A percentile compares a stretch with the other conserved stretches of the same genome.
Evolutionary conservation across 2,329 filamentous ascomycete species (phyloP).

Genomic region (Ascosphaera aggregata): DNA sequence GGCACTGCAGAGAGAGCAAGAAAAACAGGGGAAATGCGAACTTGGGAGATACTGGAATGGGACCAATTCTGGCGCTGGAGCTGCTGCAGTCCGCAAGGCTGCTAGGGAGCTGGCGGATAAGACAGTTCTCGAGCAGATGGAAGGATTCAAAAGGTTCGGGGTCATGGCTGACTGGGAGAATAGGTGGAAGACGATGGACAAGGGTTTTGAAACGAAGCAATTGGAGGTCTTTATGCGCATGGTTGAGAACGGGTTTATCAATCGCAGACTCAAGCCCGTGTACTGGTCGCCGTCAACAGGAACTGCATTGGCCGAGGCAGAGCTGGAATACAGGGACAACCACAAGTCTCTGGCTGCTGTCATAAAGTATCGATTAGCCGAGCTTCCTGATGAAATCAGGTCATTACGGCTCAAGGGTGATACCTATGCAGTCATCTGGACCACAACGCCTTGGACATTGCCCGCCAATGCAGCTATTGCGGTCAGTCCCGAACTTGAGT

Average conservation of each 20-base stretch:
- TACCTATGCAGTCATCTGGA: constrained; percentile 94
- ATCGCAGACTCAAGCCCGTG: constrained; percentile 37
- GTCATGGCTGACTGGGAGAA: constrained; percentile 42
- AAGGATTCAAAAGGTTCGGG: constrained; percentile 33
- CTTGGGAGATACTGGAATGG: too few relatives aligned
- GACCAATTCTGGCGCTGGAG: too few relatives aligned
- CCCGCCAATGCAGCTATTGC: constrained; percentile 84
- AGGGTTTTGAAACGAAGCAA: constrained; percentile 35
- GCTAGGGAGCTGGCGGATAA: constrained; percentile 31
- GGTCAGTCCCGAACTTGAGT: constrained; percentile 49
- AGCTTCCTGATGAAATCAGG: constrained; percentile 29
- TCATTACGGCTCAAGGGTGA: too few relatives aligned
- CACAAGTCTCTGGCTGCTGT: constrained; percentile 37
- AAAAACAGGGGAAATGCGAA: constrained; percentile 15
- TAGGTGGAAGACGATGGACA: constrained; percentile 40
- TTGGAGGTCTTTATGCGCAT: constrained; percentile 35
- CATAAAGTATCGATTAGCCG: constrained; percentile 47
- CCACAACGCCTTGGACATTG: constrained; percentile 92
- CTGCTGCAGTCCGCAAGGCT: constrained; percentile 27
- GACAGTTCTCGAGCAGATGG: constrained; percentile 35
- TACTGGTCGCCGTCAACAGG: constrained; percentile 43
- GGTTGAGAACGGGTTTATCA: constrained; percentile 38
- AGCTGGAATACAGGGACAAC: constrained; percentile 40
- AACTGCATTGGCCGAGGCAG: constrained; percentile 39
- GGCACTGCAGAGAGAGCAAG: constrained; percentile 40